Percentiles rank a stretch among this genome's conserved stretches.
These are phyloP conservation scores for Onygenales sp. DNA, from an alignment of 2,329 filamentous ascomycete species.

Conservation along the genomic window DNA sequence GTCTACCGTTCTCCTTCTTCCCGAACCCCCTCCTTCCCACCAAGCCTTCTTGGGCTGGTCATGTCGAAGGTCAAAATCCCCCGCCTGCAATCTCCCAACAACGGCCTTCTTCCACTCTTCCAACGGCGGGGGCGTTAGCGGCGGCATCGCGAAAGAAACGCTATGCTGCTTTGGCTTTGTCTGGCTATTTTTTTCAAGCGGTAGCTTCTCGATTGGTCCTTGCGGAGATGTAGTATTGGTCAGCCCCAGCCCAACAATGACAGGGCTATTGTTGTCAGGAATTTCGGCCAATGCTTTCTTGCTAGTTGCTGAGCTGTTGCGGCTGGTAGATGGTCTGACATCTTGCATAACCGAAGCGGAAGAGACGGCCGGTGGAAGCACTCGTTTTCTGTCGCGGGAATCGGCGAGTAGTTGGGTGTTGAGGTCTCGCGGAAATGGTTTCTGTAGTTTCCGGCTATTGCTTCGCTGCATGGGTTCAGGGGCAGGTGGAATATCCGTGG, in stretches of 20 bases:
- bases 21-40: constrained; percentile 59
- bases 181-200: constrained; percentile 15
- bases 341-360: neutral
- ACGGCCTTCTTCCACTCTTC: constrained; percentile 62
- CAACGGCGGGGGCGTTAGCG: constrained; percentile 35
- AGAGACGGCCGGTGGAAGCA: neutral
- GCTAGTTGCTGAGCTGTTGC: neutral
- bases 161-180: constrained; percentile 29
- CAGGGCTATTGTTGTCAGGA: neutral
- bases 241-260: constrained; percentile 1
- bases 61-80: constrained; percentile 51
- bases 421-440: constrained; percentile 6
- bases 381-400: neutral
- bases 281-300: neutral
- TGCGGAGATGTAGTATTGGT: constrained; percentile 4
- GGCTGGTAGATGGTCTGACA: neutral
- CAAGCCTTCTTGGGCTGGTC: constrained; percentile 49
- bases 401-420: neutral
- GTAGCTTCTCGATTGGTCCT: constrained; percentile 10
- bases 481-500: neutral
- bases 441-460: constrained; percentile 12
- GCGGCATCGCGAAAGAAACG: constrained; percentile 38
- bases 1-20: constrained; percentile 38
- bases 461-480: constrained; percentile 5
- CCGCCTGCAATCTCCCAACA: constrained; percentile 50